phyloP scores from a whole-genome alignment of 306 rosid species.

The Arachis stenosperma region DNA sequence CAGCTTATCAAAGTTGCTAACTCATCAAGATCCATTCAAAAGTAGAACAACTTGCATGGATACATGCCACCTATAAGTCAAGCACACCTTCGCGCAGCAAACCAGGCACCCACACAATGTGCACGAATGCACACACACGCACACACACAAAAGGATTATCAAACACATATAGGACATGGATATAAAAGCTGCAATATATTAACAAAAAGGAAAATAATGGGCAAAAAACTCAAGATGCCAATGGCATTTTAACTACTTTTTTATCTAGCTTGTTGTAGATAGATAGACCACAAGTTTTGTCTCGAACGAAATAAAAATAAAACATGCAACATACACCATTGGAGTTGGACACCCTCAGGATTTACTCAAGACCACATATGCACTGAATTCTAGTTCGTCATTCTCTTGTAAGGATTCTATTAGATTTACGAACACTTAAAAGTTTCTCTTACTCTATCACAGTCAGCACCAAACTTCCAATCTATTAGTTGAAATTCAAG shows the following conservation, averaged over 20 bases:
- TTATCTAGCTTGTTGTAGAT: conserved; percentile 14
- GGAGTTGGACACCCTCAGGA: background rate
- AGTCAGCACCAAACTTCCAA: conserved; percentile 31
- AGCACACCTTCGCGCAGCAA: background rate
- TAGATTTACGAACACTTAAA: conserved; percentile 7
- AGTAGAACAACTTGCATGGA: background rate
- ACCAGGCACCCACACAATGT: background rate
- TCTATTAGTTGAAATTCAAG: background rate
- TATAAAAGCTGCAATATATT: too few relatives aligned
- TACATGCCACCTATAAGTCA: background rate
- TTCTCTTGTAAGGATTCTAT: conserved; percentile 1
- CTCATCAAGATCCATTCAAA: background rate
- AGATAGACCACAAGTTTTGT: background rate
- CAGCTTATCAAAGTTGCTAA: background rate
- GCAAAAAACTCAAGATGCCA: background rate
- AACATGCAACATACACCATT: background rate
- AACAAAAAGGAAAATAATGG: background rate
- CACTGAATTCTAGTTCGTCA: background rate
- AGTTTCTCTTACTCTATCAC: conserved; percentile 24
- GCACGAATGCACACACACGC: too few relatives aligned
- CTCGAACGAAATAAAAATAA: background rate
- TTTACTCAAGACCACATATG: background rate
- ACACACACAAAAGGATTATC: too few relatives aligned
- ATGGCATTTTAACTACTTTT: background rate
- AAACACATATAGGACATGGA: too few relatives aligned